Evolutionary conservation across 1,284 basidiomycete genomes (phyloP).

Genomic region (Boletus albobrunnescens): DNA sequence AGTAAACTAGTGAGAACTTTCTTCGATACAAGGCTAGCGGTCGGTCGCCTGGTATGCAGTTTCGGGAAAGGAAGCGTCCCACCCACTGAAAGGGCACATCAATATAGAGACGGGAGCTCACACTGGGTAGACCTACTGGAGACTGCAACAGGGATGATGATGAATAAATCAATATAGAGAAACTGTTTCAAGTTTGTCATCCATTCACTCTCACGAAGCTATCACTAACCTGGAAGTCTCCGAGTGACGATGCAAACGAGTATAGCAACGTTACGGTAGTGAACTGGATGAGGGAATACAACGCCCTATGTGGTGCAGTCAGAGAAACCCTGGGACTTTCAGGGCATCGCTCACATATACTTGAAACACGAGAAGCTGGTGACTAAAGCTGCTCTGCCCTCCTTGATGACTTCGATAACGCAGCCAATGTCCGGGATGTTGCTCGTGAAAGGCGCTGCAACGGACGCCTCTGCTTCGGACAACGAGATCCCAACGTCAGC

Average conservation of each 20-base stretch:
- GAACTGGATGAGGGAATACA: constrained; percentile 90
- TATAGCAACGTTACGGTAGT: constrained; percentile 89
- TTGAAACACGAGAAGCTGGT: constrained; percentile 99
- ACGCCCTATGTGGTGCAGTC: constrained; percentile 52
- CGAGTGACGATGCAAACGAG: constrained; percentile 92
- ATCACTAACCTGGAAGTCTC: constrained; percentile 84
- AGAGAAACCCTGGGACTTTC: constrained; percentile 5
- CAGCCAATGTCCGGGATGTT: constrained; percentile 94
- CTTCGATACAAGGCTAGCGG: constrained; percentile 93
- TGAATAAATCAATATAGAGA: constrained; percentile 95
- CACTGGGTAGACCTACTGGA: constrained; percentile 63
- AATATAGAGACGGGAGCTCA: constrained; percentile 7
- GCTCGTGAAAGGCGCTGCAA: constrained; percentile 98
- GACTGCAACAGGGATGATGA: constrained; percentile 95
- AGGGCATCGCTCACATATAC: constrained; percentile 72
- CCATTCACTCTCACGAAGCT: constrained; percentile 2
- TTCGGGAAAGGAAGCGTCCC: constrained; percentile 86
- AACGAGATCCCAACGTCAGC: constrained; percentile 97
- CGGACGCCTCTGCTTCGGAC: constrained; percentile 96
- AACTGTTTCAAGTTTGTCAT: constrained; percentile 52
- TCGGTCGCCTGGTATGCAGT: constrained; percentile 89
- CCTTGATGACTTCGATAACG: constrained; percentile 94
- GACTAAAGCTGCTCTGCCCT: constrained; percentile 92
- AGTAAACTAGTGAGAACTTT: constrained; percentile 93
- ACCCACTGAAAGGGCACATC: constrained; percentile 64